A percentile compares a stretch with the other conserved stretches of the same genome.
Conservation (phyloP, 768 basidiomycete genomes). For the Suillus alpinus region DNA sequence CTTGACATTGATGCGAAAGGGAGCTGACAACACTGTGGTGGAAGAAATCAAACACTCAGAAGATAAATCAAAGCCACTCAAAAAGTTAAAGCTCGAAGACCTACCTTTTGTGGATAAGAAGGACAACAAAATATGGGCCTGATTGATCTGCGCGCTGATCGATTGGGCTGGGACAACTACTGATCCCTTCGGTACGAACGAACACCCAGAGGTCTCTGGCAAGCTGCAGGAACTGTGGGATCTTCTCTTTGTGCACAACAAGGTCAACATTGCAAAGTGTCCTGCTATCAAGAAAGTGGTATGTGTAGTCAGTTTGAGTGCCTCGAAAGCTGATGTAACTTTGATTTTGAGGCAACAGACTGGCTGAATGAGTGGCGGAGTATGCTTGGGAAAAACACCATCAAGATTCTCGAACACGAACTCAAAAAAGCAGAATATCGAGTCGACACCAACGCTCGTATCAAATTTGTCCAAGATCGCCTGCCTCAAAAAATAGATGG, state of each 20-base stretch:
- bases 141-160: neutral
- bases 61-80: no score
- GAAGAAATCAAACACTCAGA: no score
- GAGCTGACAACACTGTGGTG: no score
- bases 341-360: neutral
- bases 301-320: no score
- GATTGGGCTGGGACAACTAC: slow-evolving; percentile 2
- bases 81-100: neutral
- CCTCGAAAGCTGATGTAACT: no score
- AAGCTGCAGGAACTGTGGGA: slow-evolving; percentile 1
- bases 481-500: neutral
- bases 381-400: neutral
- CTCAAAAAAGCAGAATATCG: neutral
- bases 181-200: slow-evolving; percentile 1
- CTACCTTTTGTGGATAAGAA: slow-evolving; percentile 4
- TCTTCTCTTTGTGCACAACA: neutral
- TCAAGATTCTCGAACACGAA: neutral
- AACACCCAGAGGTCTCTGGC: neutral
- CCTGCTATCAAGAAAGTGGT: slow-evolving; percentile 6
- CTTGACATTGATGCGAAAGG: no score
- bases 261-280: neutral
- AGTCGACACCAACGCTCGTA: neutral
- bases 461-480: neutral
- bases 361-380: slow-evolving; percentile 1
- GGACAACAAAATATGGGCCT: neutral